Evolutionary conservation across 1,284 basidiomycete species (phyloP).

Genomic region (Leccinum solheimii): DNA sequence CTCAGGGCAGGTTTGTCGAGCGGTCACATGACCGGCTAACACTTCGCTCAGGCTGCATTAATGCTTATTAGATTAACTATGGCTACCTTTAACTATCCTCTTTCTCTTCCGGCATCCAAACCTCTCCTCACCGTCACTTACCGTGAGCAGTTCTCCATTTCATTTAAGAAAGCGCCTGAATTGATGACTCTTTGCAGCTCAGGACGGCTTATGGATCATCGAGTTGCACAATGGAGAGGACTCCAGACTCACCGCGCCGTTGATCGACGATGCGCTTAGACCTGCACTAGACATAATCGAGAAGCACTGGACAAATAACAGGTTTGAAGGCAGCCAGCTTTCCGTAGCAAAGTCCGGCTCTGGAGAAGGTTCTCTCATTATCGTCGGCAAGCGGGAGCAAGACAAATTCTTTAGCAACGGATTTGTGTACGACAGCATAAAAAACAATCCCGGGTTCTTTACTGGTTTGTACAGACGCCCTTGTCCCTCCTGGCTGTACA

Average conservation of each 20-base stretch:
- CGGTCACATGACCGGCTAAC: constrained; percentile 20
- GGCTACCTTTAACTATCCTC: constrained; percentile 31
- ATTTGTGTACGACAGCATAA: constrained; percentile 44
- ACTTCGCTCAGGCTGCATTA: background rate
- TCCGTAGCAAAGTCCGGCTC: constrained; percentile 32
- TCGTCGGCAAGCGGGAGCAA: constrained; percentile 70
- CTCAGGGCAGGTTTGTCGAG: constrained; percentile 26
- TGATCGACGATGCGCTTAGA: constrained; percentile 63
- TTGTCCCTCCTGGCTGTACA: background rate
- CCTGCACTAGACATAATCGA: constrained; percentile 81
- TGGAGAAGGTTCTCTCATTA: constrained; percentile 69
- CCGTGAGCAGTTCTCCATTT: constrained; percentile 44
- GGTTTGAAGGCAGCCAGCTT: constrained; percentile 42
- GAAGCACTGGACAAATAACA: constrained; percentile 67
- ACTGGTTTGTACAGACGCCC: constrained; percentile 48
- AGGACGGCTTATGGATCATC: constrained; percentile 65
- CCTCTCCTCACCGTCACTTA: constrained; percentile 64
- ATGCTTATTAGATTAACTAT: background rate
- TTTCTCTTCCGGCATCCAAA: constrained; percentile 46
- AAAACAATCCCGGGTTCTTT: constrained; percentile 73
- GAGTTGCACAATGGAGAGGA: constrained; percentile 79
- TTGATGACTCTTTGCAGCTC: constrained; percentile 44
- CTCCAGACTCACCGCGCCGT: constrained; percentile 62
- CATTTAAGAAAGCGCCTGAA: background rate
- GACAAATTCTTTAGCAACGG: constrained; percentile 93